These are phyloP conservation scores for Pseudovirgaria hyperparasitica DNA, from an alignment of 2,329 filamentous ascomycete genomes.

Conservation along the genomic window DNA sequence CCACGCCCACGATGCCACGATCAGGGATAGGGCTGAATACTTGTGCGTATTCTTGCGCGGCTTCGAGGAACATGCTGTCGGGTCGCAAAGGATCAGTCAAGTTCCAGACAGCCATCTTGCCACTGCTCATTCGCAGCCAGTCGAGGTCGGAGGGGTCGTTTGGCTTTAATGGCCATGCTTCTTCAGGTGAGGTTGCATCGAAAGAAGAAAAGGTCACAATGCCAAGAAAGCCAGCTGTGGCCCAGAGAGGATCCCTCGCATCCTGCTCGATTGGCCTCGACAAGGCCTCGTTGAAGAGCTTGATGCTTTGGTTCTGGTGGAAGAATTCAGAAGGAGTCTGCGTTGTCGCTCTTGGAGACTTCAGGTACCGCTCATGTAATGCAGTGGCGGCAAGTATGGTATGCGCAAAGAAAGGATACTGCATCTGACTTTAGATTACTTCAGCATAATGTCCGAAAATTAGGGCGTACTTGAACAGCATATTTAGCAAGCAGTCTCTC, in stretches of 20 bases:
- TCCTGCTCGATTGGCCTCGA: conserved; percentile 20
- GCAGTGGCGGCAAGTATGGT: conserved; percentile 39
- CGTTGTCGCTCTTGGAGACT: conserved; percentile 8
- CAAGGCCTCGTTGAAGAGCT: conserved; percentile 35
- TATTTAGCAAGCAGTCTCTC: too few species aligned
- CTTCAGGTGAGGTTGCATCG: conserved; percentile 27
- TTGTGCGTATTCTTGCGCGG: conserved; percentile 14
- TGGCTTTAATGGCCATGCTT: conserved; percentile 44
- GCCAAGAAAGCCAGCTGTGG: conserved; percentile 35
- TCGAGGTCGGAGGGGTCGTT: conserved; percentile 35
- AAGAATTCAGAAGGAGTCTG: conserved; percentile 26
- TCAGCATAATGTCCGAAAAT: conserved; percentile 9
- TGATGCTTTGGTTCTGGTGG: conserved; percentile 36
- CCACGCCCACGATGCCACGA: conserved; percentile 14
- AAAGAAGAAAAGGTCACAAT: conserved; percentile 33
- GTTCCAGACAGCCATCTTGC: conserved; percentile 42
- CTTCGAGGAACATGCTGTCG: conserved; percentile 34
- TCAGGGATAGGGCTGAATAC: conserved; percentile 7
- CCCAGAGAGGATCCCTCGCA: conserved; percentile 35
- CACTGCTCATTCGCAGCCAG: conserved; percentile 46
- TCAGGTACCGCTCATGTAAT: conserved; percentile 39
- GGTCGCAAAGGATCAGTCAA: conserved; percentile 36
- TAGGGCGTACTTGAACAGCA: conserved; percentile 12
- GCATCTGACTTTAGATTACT: conserved; percentile 20
- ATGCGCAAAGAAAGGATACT: conserved; percentile 44